Conservation (phyloP, 1,284 basidiomycete species). For the Agaricales sp. region DNA sequence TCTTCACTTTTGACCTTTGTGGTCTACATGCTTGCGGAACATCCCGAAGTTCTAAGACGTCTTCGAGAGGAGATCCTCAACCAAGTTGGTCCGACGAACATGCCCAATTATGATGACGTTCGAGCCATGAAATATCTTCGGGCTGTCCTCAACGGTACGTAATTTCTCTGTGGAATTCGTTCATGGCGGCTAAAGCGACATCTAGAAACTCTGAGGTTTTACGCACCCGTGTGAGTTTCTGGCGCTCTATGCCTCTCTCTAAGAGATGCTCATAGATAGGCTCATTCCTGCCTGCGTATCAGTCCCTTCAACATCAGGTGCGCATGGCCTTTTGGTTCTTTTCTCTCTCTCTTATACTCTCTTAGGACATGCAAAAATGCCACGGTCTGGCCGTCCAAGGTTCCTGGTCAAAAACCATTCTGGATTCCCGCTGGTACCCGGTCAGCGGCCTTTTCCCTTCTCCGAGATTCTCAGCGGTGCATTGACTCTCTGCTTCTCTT, state of each 20-base stretch:
- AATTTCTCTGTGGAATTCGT: too few species aligned
- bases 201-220: conserved; percentile 47
- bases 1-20: conserved; percentile 40
- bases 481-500: too few species aligned
- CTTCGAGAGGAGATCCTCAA: conserved; percentile 45
- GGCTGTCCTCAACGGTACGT: conserved; percentile 48
- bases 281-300: background rate
- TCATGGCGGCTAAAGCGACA: too few species aligned
- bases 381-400: conserved; percentile 32
- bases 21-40: conserved; percentile 42
- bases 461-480: background rate
- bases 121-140: conserved; percentile 46
- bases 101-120: conserved; percentile 44
- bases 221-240: conserved; percentile 44
- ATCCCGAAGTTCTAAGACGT: conserved; percentile 32
- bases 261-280: background rate
- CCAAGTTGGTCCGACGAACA: conserved; percentile 31
- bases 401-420: conserved; percentile 33
- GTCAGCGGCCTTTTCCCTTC: conserved; percentile 19
- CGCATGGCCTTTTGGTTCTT: conserved; percentile 2
- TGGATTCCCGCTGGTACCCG: conserved; percentile 43
- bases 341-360: conserved; percentile 18
- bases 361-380: conserved; percentile 20
- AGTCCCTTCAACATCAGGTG: conserved; percentile 42
- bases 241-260: background rate